Percentiles rank a stretch among this genome's conserved stretches.
These are phyloP conservation scores for Boletus patriciae DNA, from an alignment of 768 basidiomycete genomes.

Conservation along the genomic window DNA sequence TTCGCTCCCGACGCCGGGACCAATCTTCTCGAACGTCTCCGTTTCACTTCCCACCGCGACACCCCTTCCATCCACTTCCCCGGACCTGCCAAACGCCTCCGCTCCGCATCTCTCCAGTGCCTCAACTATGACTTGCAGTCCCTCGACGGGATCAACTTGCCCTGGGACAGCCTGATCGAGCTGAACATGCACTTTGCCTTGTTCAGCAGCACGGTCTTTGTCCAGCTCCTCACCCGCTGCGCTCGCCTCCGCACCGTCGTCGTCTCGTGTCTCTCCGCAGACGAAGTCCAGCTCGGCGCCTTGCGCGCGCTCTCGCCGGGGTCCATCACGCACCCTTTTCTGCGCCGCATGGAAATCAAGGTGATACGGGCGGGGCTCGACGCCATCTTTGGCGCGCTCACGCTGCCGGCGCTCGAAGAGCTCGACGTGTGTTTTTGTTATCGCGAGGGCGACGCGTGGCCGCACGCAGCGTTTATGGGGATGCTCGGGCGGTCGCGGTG, in stretches of 20 bases:
- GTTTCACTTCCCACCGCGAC: constrained; percentile 20
- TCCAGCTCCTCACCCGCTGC: constrained; percentile 26
- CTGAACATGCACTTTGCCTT: constrained; percentile 30
- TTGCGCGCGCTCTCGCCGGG: constrained; percentile 12
- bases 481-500: constrained; percentile 28
- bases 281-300: constrained; percentile 12
- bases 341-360: constrained; percentile 32
- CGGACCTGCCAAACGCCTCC: constrained; percentile 16
- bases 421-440: constrained; percentile 34
- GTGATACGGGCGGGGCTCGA: constrained; percentile 28
- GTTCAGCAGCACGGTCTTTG: constrained; percentile 22
- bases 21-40: constrained; percentile 19
- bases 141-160: constrained; percentile 24
- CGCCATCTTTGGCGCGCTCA: constrained; percentile 18
- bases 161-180: constrained; percentile 29
- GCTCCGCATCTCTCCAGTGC: constrained; percentile 21
- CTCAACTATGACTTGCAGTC: constrained; percentile 22
- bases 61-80: constrained; percentile 17
- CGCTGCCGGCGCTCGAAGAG: constrained; percentile 31
- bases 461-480: constrained; percentile 25
- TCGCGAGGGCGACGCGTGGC: constrained; percentile 31
- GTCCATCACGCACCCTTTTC: constrained; percentile 14
- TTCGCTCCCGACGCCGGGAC: constrained; percentile 8
- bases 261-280: constrained; percentile 27
- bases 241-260: constrained; percentile 19